Evolutionary conservation across 2,329 filamentous ascomycete species (phyloP), one percentile per base, ranked within the genome.

Genomic region (Tolypocladium pustulatum): DNA sequence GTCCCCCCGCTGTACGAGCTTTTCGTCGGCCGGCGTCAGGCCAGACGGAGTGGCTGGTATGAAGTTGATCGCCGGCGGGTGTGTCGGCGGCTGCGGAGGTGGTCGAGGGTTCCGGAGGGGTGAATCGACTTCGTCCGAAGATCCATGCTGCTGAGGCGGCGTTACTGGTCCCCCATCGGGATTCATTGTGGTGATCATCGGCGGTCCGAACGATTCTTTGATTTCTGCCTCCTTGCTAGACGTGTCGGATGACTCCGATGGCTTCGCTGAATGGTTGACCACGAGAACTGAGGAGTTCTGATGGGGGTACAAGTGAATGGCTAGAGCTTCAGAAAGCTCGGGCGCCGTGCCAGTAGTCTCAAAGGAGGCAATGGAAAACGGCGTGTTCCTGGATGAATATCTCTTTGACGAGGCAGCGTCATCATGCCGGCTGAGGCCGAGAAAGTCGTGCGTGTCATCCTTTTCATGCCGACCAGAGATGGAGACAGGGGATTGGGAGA

Each of bases 281-380:
- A 87, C 77, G 49, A 86, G 68, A 13, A 87, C 72, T 5, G 84
- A 87, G 54, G 79, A 84, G 63, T 86, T 87, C 64, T 87, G 83
- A 62, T 87, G 84, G 25, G 81, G 78, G 63, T 81, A 85, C 64
- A 87, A 83, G 61, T 78, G 83, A 58, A 87, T 78, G 43, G 81
- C 82, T 66, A 81, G 72, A 38, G 84, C 84, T 71, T 87, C 83
- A 0, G 83, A 84, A 46, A 87, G 79, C 63, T 85, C 84, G 4
- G 77, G 76, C 3, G 81, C 84, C n/a, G 84, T 85, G 38, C 76
- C 80, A 41, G 75, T 81, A n/a, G 82, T 84, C 57, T 86, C 84
- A 54, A 86, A 76, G 0, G 84, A 87, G 0, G 76, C 74, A 59
- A 82, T 73, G 1, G 84, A 87, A 64, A 87, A 86, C 4, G 84